A percentile compares a stretch with the other conserved stretches of the same genome.
Conservation (phyloP, 768 basidiomycete species). For the Pleurotus cornucopiae region DNA sequence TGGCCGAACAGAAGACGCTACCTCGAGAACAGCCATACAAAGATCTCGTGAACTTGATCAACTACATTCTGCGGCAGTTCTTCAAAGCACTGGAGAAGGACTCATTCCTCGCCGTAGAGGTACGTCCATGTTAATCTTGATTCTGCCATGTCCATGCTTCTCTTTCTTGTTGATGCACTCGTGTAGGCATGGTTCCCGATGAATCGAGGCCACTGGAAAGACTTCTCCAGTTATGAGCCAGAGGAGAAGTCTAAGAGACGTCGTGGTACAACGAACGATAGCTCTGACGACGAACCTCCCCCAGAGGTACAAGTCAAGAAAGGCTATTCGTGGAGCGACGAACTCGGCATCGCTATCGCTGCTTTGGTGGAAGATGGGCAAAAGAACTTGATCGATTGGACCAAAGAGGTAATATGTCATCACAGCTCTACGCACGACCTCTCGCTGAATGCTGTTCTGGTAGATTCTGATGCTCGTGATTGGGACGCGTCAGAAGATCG, state of each 20-base stretch:
- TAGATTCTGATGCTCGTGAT: conserved; percentile 65
- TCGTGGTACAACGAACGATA: conserved; percentile 17
- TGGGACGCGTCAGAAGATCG: conserved; percentile 50
- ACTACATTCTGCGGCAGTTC: conserved; percentile 85
- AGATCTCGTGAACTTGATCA: conserved; percentile 81
- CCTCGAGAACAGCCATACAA: conserved; percentile 77
- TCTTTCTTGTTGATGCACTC: background rate
- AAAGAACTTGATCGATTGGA: conserved; percentile 69
- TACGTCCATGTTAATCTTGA: conserved; percentile 23
- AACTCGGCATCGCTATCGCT: conserved; percentile 82
- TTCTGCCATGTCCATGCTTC: conserved; percentile 2
- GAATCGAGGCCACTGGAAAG: conserved; percentile 83
- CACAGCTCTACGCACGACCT: background rate
- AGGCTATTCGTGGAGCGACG: conserved; percentile 84
- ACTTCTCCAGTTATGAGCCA: conserved; percentile 75
- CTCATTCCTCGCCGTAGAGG: conserved; percentile 86
- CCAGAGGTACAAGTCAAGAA: conserved; percentile 81
- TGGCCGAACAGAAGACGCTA: conserved; percentile 75
- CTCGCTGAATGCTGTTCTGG: conserved; percentile 1
- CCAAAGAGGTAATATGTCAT: conserved; percentile 54
- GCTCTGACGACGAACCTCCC: conserved; percentile 43
- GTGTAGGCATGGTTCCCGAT: conserved; percentile 83
- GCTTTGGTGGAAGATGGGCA: conserved; percentile 66
- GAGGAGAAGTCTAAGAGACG: conserved; percentile 34
- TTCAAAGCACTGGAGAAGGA: conserved; percentile 89